Evolutionary conservation across 202 grass and related monocot genomes (phyloP), one percentile per base, ranked within the genome.

Genomic region (Dendrocalamus latiflorus): DNA sequence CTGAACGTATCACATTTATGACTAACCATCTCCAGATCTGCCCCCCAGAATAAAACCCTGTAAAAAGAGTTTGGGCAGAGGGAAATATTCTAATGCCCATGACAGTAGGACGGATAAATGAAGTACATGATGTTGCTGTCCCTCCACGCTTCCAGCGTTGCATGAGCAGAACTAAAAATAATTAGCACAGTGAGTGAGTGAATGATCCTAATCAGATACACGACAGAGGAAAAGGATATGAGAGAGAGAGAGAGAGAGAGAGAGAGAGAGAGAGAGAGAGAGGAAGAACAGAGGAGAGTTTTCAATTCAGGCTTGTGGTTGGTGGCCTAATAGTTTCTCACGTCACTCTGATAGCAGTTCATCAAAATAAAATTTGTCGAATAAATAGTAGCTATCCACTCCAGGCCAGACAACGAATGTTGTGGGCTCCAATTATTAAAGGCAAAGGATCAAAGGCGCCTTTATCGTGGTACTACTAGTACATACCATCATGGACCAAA

Each of bases 101-200:
- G 62, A 51, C 42, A 63, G 45, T 59, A 54, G 43, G 30, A 70
- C 26, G n/a, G 34, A 81, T 75, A 69, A 69, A 74, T 39, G 36
- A 83, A 16, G 57, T 13, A 49, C 47, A 73, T 17, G 43, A 3
- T 50, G 44, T 85, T 85, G 70, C 70, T 55, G 70, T 2, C 43
- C 20, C 61, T 84, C 22, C 81, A 80, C 75, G 76, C 61, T 25
- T 60, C 63, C 51, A 54, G 70, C 81, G 69, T 89, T 43, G 53
- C 62, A 60, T 24, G 49, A 73, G 42, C 61, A 14, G 53, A 70
- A 4, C 4, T 6, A 43, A 28, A 67, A 16, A 21, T 54, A 83
- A 76, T 82, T 53, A 26, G 63, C 53, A 57, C 37, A 58, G 21
- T 12, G 48, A 56, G 10, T 10, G 39, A 20, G 42, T 16, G 17